Evolutionary conservation across 192 early-diverging fungal species (phyloP).

Genomic region (Coemansia sp.): DNA sequence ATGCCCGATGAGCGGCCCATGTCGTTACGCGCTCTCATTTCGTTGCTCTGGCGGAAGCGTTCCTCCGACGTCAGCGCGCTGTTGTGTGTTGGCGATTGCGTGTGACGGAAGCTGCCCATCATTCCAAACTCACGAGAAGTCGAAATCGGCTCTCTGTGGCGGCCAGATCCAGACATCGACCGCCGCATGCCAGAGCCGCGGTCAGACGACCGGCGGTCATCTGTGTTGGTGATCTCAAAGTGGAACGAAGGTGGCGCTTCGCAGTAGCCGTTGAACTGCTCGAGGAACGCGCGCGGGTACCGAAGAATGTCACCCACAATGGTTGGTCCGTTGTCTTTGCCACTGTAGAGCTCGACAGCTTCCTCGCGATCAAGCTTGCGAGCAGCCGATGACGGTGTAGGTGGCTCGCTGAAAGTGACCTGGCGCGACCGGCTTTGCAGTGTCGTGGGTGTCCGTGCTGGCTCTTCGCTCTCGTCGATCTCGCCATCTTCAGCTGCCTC

Average conservation of each 20-base stretch:
- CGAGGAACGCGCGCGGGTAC: constrained; percentile 75
- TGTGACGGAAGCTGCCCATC: constrained; percentile 53
- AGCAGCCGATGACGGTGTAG: constrained; percentile 24
- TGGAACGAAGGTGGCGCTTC: constrained; percentile 61
- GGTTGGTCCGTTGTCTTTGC: constrained; percentile 42
- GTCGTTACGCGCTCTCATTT: constrained; percentile 33
- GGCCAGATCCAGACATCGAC: constrained; percentile 41
- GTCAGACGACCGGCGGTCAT: constrained; percentile 52
- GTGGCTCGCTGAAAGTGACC: constrained; percentile 51
- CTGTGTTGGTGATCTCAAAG: constrained; percentile 52
- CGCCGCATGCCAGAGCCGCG: constrained; percentile 50
- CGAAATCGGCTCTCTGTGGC: constrained; percentile 32
- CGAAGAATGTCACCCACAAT: constrained; percentile 64
- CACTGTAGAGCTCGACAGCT: constrained; percentile 56
- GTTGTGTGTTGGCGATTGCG: constrained; percentile 16
- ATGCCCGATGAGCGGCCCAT: constrained; percentile 29
- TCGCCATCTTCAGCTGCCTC: constrained; percentile 16
- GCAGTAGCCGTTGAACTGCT: constrained; percentile 71
- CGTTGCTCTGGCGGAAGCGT: constrained; percentile 50
- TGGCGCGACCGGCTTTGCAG: constrained; percentile 45
- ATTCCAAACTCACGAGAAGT: constrained; percentile 36
- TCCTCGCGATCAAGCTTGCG: constrained; percentile 46
- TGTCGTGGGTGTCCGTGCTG: constrained; percentile 10
- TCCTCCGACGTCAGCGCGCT: constrained; percentile 37
- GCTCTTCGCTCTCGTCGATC: constrained; percentile 16